Conservation (phyloP, 2,329 filamentous ascomycete species). For the Fusarium siculi region DNA sequence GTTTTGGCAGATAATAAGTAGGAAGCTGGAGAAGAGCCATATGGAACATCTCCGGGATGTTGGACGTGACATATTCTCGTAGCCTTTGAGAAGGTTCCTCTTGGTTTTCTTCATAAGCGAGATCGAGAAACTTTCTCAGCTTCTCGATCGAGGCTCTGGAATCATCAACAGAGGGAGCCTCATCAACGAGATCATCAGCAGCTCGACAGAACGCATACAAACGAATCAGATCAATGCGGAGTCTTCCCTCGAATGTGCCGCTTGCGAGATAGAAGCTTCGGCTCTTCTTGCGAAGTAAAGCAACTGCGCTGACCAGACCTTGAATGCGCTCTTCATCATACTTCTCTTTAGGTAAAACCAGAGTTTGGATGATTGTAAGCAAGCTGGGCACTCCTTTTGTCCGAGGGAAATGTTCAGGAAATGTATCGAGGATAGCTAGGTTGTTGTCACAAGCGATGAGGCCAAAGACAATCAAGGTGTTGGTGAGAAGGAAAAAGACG, state of each 20-base stretch:
- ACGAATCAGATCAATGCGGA: conserved; percentile 74
- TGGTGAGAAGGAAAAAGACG: conserved; percentile 77
- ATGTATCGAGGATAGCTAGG: conserved; percentile 71
- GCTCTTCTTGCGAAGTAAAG: conserved; percentile 70
- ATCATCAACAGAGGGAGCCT: conserved; percentile 63
- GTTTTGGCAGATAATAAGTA: conserved; percentile 62
- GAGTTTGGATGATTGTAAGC: conserved; percentile 58
- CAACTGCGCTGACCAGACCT: conserved; percentile 69
- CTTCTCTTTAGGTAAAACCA: conserved; percentile 55
- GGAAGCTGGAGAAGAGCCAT: conserved; percentile 70
- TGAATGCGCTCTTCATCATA: conserved; percentile 69
- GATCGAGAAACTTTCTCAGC: conserved; percentile 66
- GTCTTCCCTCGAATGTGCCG: conserved; percentile 72
- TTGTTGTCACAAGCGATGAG: conserved; percentile 76
- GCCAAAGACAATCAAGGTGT: conserved; percentile 75
- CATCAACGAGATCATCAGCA: conserved; percentile 78
- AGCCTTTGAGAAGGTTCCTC: neutral
- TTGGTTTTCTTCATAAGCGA: conserved; percentile 46
- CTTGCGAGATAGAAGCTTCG: conserved; percentile 80
- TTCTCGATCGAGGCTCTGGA: conserved; percentile 68
- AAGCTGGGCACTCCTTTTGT: conserved; percentile 48
- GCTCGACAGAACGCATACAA: conserved; percentile 80
- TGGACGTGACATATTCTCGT: conserved; percentile 52
- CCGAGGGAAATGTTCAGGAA: conserved; percentile 65
- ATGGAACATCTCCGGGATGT: conserved; percentile 63